A percentile compares a stretch with the other conserved stretches of the same genome.
Conservation (phyloP, 2,329 filamentous ascomycete genomes). For the Fusarium hainanense region DNA sequence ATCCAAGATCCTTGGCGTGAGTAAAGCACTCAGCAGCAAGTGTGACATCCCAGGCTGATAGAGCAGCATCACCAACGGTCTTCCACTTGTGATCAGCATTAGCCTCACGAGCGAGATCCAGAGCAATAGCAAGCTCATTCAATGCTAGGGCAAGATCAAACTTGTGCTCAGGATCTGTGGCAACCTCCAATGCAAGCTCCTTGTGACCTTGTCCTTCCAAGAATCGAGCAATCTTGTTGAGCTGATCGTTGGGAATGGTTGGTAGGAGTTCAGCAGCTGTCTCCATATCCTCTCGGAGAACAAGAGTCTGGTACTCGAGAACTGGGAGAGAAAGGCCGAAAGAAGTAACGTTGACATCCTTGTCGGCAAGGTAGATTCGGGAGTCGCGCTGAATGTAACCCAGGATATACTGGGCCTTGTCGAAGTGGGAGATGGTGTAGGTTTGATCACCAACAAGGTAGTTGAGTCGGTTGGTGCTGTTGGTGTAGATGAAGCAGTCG, state of each 20-base stretch:
- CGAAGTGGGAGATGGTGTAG: slow-evolving; percentile 97
- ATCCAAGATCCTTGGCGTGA: slow-evolving; percentile 90
- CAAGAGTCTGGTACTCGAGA: slow-evolving; percentile 95
- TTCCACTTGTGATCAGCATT: slow-evolving; percentile 99
- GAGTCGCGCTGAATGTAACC: slow-evolving; percentile 96
- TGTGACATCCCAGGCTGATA: slow-evolving; percentile 85
- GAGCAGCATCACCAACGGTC: slow-evolving; percentile 90
- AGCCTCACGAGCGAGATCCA: slow-evolving; percentile 83
- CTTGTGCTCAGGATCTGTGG: slow-evolving; percentile 94
- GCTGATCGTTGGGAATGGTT: slow-evolving; percentile 88
- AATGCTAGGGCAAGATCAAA: slow-evolving; percentile 91
- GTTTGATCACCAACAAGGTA: slow-evolving; percentile 98
- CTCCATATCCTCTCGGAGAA: slow-evolving; percentile 93
- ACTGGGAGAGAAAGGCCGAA: slow-evolving; percentile 92
- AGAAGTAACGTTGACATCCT: slow-evolving; percentile 91
- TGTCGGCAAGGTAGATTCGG: slow-evolving; percentile 94
- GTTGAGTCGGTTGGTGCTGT: slow-evolving; percentile 94
- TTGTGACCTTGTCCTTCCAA: slow-evolving; percentile 97
- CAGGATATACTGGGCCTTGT: slow-evolving; percentile 92
- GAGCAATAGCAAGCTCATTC: slow-evolving; percentile 84
- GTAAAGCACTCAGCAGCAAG: slow-evolving; percentile 94
- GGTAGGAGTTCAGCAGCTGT: slow-evolving; percentile 85
- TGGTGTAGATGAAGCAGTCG: slow-evolving; percentile 99
- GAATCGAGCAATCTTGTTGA: slow-evolving; percentile 98
- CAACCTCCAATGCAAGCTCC: slow-evolving; percentile 92